These are phyloP conservation scores for Rachicladosporium sp. DNA, from an alignment of 2,329 filamentous ascomycete genomes.

Conservation along the genomic window DNA sequence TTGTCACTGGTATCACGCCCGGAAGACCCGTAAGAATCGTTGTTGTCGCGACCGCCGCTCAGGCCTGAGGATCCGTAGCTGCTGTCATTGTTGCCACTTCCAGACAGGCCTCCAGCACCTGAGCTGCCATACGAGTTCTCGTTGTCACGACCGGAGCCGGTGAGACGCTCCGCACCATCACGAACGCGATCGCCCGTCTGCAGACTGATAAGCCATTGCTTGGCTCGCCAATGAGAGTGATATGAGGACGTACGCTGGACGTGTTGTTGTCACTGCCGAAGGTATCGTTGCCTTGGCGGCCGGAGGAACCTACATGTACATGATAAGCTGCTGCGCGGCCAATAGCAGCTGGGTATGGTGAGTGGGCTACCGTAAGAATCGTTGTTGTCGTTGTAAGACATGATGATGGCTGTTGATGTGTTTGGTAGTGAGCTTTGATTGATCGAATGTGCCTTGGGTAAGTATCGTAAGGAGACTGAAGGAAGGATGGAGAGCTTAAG, in stretches of 20 bases:
- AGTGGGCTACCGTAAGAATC: neutral
- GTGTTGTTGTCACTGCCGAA: constrained; percentile 2
- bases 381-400: constrained; percentile 5
- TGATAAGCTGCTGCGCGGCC: constrained; percentile 3
- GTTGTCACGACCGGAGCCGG: neutral
- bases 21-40: constrained; percentile 8
- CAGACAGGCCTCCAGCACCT: neutral
- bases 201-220: constrained; percentile 5
- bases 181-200: no score
- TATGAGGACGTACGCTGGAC: constrained; percentile 7
- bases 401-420: constrained; percentile 1
- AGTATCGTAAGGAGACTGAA: no score
- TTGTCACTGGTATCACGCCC: constrained; percentile 7
- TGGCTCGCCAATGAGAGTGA: constrained; percentile 9
- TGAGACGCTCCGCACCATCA: constrained; percentile 3
- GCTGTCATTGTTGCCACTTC: constrained; percentile 10
- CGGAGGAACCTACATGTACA: neutral
- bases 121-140: neutral
- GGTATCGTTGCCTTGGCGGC: neutral
- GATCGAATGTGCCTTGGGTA: no score
- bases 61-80: constrained; percentile 10
- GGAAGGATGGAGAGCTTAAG: no score
- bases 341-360: neutral
- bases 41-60: constrained; percentile 8
- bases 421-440: neutral